Evolutionary conservation across 345 rosid genomes (phyloP).

Genomic region (Limnanthes douglasii): DNA sequence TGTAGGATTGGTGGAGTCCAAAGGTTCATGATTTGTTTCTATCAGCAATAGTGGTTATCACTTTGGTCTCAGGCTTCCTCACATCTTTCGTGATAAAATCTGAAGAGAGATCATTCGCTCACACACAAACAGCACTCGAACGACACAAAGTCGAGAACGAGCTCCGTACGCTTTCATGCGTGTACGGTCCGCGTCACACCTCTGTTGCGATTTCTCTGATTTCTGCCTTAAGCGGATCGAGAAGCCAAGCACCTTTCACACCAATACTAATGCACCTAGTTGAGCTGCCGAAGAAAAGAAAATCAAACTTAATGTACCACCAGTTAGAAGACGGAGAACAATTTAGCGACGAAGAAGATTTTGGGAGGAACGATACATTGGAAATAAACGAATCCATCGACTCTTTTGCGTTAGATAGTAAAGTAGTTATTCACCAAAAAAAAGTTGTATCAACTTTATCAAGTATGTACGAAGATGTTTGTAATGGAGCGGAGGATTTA

Average conservation of each 20-base stretch:
- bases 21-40: slow-evolving; percentile 32
- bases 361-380: slow-evolving; percentile 66
- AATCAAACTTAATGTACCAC: slow-evolving; percentile 41
- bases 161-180: slow-evolving; percentile 51
- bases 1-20: slow-evolving; percentile 28
- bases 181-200: slow-evolving; percentile 53
- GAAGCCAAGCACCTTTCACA: slow-evolving; percentile 20
- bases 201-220: slow-evolving; percentile 35
- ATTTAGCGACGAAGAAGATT: slow-evolving; percentile 59
- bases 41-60: slow-evolving; percentile 39
- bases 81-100: slow-evolving; percentile 31
- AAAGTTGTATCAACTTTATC: slow-evolving; percentile 46
- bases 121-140: slow-evolving; percentile 31
- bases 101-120: slow-evolving; percentile 27
- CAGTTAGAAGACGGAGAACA: slow-evolving; percentile 41
- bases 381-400: slow-evolving; percentile 64
- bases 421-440: slow-evolving; percentile 32
- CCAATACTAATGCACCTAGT: slow-evolving; percentile 67
- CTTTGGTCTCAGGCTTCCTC: slow-evolving; percentile 41
- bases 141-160: slow-evolving; percentile 33
- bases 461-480: slow-evolving; percentile 58
- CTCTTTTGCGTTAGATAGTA: slow-evolving; percentile 33
- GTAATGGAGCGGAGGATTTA: slow-evolving; percentile 50
- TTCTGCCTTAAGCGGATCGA: slow-evolving; percentile 34
- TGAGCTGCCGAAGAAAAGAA: slow-evolving; percentile 54